Base-by-base conservation (phyloP, 2,329 filamentous ascomycete genomes). In the Colletotrichum shisoi region DNA sequence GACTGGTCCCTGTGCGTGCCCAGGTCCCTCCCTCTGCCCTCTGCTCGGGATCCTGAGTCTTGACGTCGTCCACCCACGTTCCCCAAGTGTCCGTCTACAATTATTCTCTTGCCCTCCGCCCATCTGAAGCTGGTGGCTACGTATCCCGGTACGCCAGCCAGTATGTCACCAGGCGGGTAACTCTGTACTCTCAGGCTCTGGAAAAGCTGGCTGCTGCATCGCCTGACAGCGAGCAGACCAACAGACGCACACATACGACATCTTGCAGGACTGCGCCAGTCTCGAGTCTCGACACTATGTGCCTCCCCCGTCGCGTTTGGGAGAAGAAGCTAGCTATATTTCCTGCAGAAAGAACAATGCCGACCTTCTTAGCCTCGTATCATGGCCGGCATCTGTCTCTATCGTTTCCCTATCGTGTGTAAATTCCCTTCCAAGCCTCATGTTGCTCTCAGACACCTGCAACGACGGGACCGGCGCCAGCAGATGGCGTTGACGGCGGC, bases 401-500 rank as follows among this genome's bases (percentile, higher is more conserved):
- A 37, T 17, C 39, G 52, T 31, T 21, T 46, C 37, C n/a, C 19
- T 21, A 39, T 46, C 57, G 27, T 52, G 58, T 27, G 45, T 17
- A 56, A 49, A 51, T 21, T 21, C 58, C 52, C 17, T 57, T 40
- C 52, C 51, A 34, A 31, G 15, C 57, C 49, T 24, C 34, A 42
- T 49, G 37, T 49, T 42, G 37, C n/a, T 45, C 31, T 37, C 57
- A 31, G 19, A 45, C 15, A 62, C 24, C 60, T 44, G 54, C 46
- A 24, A 48, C 61, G 53, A 67, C 63, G 40, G 49, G 64, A 37
- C 64, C 64, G 51, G 51, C 54, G 37, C 17, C 37, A 49, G 48
- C 17, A 54, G 49, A 59, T 54, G 64, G 64, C 64, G 61, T 64
- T 67, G 64, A 67, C 54, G 64, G 64, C 54, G 54, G 64, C 27